Evolutionary conservation across 2,329 filamentous ascomycete genomes (phyloP).

Genomic region (Penicillium sumatraense): DNA sequence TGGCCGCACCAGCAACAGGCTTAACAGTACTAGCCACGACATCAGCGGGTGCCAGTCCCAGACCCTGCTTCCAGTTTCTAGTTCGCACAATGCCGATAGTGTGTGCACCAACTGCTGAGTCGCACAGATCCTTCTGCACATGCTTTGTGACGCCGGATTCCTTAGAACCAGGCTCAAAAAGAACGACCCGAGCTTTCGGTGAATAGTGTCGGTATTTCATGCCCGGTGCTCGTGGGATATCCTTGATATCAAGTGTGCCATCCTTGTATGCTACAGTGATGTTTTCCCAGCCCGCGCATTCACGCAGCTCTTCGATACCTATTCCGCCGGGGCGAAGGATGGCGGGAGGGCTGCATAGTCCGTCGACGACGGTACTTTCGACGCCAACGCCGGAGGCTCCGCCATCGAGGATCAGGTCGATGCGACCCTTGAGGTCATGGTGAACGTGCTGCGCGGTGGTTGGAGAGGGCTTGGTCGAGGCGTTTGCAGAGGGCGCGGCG

Average conservation of each 20-base stretch:
- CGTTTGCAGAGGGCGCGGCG: constrained; percentile 92
- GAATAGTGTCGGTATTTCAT: constrained; percentile 99
- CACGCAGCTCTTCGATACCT: constrained; percentile 75
- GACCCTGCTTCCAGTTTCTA: constrained; percentile 38
- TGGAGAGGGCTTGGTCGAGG: constrained; percentile 88
- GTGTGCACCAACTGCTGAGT: constrained; percentile 33
- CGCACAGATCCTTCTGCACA: constrained; percentile 38
- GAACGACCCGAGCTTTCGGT: constrained; percentile 80
- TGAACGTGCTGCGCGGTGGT: constrained; percentile 88
- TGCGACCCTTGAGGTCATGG: constrained; percentile 80
- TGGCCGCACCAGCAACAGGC: constrained; percentile 27
- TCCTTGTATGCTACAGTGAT: constrained; percentile 81
- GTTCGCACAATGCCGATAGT: constrained; percentile 48
- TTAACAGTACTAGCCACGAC: constrained; percentile 26
- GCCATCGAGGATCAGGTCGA: constrained; percentile 86
- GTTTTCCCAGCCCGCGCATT: constrained; percentile 78
- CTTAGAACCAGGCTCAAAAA: constrained; percentile 69
- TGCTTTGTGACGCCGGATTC: constrained; percentile 33
- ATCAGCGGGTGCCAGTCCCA: constrained; percentile 30
- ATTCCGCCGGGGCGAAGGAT: constrained; percentile 87
- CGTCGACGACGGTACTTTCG: constrained; percentile 96
- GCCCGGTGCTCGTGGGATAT: constrained; percentile 79
- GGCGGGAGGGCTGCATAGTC: constrained; percentile 77
- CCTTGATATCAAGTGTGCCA: constrained; percentile 66
- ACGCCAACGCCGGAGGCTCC: constrained; percentile 86